Base-by-base conservation (phyloP, 805 yeast genomes). In the Barnettozyma vustinii region DNA sequence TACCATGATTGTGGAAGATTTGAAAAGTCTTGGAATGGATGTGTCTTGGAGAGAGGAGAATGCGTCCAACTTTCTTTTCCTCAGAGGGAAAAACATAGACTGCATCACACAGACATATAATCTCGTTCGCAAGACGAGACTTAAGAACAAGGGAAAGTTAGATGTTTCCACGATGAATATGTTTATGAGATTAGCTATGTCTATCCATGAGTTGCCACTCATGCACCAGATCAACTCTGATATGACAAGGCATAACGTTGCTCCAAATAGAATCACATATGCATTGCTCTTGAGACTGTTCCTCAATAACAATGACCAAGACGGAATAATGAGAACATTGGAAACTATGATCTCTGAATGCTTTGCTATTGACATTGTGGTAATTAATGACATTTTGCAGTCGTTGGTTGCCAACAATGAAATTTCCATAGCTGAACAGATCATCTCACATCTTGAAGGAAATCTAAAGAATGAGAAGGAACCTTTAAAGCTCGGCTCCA, bases 41-140 rank as follows among this genome's bases (percentile, higher is more conserved):
- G 40, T 47, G 12, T 47, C 50, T 18, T 47, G 47, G 50, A 47
- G 35, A 26, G 50, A 47, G 25, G 47, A 47, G n/a, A 47, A 47
- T 25, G 42, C 44, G 10, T 20, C 40, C 10, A n/a, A 18, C 23
- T 47, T 39, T 18, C 27, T 43, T 35, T 23, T 12, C 15, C 40
- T 47, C 16, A 32, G 33, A 8, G 9, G 33, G 18, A 37, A 36
- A 18, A 30, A 27, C 16, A n/a, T 19, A 15, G 43, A 19, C 20
- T 35, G 35, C 32, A 16, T 40, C 4, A 30, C 32, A 18, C 27
- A 40, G 21, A 25, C 33, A 7, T 46, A 46, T 13, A 18, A 26
- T 12, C 33, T 9, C 8, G 33, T 37, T 5, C 21, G 33, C 9
- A 43, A 39, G 15, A 25, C 37, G 9, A 32, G 46, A 9, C 9